Evolutionary conservation across 192 early-diverging fungal species (phyloP), one percentile per base, ranked within the genome.

Genomic region (Paraglomus brasilianum): DNA sequence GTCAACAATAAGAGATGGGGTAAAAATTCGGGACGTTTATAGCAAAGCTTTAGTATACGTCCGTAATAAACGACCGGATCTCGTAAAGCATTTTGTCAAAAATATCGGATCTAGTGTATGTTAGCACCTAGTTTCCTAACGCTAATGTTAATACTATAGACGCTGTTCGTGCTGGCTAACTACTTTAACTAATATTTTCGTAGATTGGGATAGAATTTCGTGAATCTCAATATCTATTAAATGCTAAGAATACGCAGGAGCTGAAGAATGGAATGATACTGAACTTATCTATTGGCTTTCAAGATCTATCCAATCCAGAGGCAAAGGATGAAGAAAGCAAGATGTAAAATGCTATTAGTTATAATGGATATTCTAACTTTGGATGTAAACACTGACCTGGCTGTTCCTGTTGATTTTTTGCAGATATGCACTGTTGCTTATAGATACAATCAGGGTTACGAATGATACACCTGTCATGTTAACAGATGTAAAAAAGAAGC

Each of bases 151-250:
- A 62, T 19, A 63, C n/a, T n/a, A 62, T 1, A 2, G 30, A 3
- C 30, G 30, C 30, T 30, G 3, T 30, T 30, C 30, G 30, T 3
- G 30, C 30, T 30, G 30, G 30, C 30, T 30, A 30, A 30, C 30
- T 30, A 30, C 30, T 30, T 30, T 30, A 30, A 30, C 30, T 30
- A 3, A 56, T 69, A 46, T 53, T 39, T 14, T 74, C 24, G 11
- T 71, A 86, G 77, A 97, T 92, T 62, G 97, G 97, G 10, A 91
- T 98, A 53, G 96, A 99, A 80, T 93, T 97, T 69, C 81, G 90
- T 45, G 97, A 99, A 70, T 83, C 89, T 10, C 82, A 77, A 21
- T 96, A 91, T 79, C 75, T 86, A 11, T 82, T 99, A 52, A 84
- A 81, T 40, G 66, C 83, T n/a, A 93, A 92, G 62, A 91, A 87